Conservation (phyloP, 2,329 filamentous ascomycete genomes). For the Epichloe gansuensis region DNA sequence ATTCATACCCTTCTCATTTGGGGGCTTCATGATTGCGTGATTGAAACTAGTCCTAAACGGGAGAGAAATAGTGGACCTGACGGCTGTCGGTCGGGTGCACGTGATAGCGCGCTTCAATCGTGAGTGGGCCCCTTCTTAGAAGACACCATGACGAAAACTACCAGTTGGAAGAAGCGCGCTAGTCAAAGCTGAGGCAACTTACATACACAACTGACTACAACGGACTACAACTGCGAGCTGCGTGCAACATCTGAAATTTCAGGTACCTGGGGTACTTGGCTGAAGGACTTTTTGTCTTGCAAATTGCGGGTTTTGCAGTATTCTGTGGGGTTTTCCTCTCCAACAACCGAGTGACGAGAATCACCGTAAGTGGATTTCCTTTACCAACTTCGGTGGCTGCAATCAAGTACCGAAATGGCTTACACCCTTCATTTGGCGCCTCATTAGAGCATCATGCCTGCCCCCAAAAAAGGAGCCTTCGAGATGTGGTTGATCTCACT, state of each 20-base stretch:
- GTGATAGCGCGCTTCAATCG: background rate
- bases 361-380: background rate
- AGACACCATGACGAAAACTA: background rate
- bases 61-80: constrained; percentile 1
- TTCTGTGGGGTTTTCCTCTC: too few relatives aligned
- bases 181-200: background rate
- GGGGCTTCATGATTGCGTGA: constrained; percentile 21
- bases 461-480: constrained; percentile 20
- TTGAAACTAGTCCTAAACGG: constrained; percentile 17
- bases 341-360: too few relatives aligned
- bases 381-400: background rate
- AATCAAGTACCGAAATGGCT: background rate
- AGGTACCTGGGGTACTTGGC: background rate
- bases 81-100: constrained; percentile 1
- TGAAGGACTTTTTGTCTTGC: background rate
- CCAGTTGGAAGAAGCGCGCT: background rate
- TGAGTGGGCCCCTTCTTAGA: background rate
- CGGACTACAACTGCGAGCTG: background rate
- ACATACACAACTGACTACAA: background rate
- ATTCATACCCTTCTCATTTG: constrained; percentile 8
- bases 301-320: background rate
- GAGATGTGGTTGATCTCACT: constrained; percentile 29
- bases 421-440: background rate
- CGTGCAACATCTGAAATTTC: background rate
- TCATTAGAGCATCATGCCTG: constrained; percentile 5